phyloP scores from a whole-genome alignment of 768 basidiomycete genomes.

The Suillus bovinus region DNA sequence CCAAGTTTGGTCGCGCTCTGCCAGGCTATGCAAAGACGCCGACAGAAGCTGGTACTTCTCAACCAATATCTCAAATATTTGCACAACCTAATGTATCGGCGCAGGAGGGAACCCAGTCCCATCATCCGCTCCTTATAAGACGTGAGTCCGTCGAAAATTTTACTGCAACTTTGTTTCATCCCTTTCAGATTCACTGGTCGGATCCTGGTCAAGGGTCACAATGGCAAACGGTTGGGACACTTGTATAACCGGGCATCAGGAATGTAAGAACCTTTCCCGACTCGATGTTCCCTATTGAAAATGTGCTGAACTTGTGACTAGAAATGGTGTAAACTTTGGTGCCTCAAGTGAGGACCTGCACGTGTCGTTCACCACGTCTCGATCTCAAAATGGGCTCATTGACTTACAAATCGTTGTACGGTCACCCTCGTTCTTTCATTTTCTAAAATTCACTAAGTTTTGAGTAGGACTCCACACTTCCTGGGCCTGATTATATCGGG shows the following conservation, averaged over 20 bases:
- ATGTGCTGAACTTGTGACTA: constrained; percentile 12
- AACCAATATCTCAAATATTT: background rate
- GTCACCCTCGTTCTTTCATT: background rate
- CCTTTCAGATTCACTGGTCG: constrained; percentile 32
- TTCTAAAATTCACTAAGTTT: background rate
- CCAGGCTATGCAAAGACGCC: constrained; percentile 29
- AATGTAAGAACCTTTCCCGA: constrained; percentile 20
- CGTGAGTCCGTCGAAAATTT: constrained; percentile 20
- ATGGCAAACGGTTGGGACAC: constrained; percentile 34
- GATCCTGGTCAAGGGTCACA: constrained; percentile 35
- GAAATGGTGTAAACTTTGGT: constrained; percentile 37
- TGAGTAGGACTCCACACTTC: constrained; percentile 40
- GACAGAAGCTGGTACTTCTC: constrained; percentile 24
- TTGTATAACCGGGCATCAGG: constrained; percentile 33
- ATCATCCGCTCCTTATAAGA: constrained; percentile 9
- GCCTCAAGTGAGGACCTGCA: constrained; percentile 32
- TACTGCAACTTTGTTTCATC: constrained; percentile 5
- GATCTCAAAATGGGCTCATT: constrained; percentile 26
- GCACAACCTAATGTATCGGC: background rate
- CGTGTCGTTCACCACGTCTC: constrained; percentile 32
- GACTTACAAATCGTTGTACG: constrained; percentile 40
- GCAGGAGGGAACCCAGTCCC: constrained; percentile 4
- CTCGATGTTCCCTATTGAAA: background rate
- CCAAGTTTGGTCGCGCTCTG: constrained; percentile 31
- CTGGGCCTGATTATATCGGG: constrained; percentile 41